These are phyloP conservation scores for Trebouxia gelatinosa DNA, from an alignment of 163 green algal genomes.

Conservation along the genomic window DNA sequence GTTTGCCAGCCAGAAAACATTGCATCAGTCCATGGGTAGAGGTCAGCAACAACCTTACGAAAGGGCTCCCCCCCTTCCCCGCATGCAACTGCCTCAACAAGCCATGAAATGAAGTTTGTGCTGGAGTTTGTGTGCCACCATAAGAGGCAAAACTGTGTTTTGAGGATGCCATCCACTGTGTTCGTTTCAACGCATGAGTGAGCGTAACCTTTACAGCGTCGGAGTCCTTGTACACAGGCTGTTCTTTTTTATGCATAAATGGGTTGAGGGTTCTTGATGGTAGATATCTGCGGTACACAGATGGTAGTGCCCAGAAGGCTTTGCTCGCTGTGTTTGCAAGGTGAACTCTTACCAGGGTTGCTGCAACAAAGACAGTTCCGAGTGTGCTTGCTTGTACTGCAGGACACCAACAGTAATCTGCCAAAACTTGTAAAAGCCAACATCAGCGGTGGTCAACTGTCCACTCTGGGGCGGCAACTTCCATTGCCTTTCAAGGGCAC, in stretches of 20 bases:
- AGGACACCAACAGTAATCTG: not conserved
- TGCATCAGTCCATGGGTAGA: too few relatives aligned
- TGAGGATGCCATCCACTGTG: too few relatives aligned
- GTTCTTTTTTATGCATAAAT: not conserved
- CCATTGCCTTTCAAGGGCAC: not conserved
- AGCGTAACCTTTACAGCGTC: too few relatives aligned
- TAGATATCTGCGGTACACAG: not conserved
- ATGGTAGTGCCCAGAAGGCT: not conserved
- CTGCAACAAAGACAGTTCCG: not conserved
- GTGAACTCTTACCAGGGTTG: not conserved
- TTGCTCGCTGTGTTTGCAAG: not conserved
- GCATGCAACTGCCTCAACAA: too few relatives aligned
- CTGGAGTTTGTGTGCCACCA: too few relatives aligned
- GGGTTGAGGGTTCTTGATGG: not conserved
- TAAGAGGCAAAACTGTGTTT: not conserved
- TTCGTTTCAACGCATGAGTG: too few relatives aligned
- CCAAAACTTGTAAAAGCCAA: constrained; percentile 4
- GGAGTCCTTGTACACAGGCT: not conserved
- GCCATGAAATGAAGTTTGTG: too few relatives aligned
- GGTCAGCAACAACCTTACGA: too few relatives aligned
- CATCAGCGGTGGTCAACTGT: constrained; percentile 3
- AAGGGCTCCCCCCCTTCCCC: too few relatives aligned
- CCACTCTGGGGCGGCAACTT: not conserved
- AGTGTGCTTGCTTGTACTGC: not conserved
- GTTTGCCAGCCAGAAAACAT: too few relatives aligned